A percentile compares a stretch with the other conserved stretches of the same genome.
These are phyloP conservation scores for Saccharomycopsis synnaedendra DNA, from an alignment of 805 yeast genomes.

Conservation along the genomic window DNA sequence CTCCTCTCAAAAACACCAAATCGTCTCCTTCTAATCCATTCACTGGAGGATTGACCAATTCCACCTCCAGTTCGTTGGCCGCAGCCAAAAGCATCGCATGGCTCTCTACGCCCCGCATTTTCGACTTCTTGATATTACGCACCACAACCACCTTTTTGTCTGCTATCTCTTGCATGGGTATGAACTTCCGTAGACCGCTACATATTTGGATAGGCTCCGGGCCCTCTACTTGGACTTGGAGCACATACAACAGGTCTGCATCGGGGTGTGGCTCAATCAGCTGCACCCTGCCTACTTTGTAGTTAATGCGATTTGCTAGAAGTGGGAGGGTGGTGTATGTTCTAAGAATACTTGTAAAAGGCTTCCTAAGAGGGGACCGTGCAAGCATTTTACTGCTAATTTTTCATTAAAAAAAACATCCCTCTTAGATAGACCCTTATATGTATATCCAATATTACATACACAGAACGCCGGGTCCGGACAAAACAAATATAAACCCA, in stretches of 20 bases:
- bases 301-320: slow-evolving; percentile 17
- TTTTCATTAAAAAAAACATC: too few relatives aligned
- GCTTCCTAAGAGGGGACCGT: too few relatives aligned
- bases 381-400: too few relatives aligned
- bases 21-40: not conserved
- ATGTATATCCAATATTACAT: too few relatives aligned
- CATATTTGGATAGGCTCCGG: slow-evolving; percentile 33
- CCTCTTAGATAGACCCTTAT: too few relatives aligned
- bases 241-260: slow-evolving; percentile 51
- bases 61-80: slow-evolving; percentile 26
- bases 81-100: slow-evolving; percentile 65
- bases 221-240: slow-evolving; percentile 28
- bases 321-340: not conserved
- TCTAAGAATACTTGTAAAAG: too few relatives aligned
- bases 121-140: slow-evolving; percentile 47
- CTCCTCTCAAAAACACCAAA: not conserved
- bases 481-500: too few relatives aligned
- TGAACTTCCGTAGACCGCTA: slow-evolving; percentile 42
- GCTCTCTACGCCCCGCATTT: slow-evolving; percentile 50
- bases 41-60: slow-evolving; percentile 35
- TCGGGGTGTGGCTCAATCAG: slow-evolving; percentile 38
- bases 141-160: slow-evolving; percentile 38
- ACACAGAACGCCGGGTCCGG: too few relatives aligned
- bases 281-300: slow-evolving; percentile 37
- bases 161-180: slow-evolving; percentile 29